A percentile compares a stretch with the other conserved stretches of the same genome.
phyloP scores from a whole-genome alignment of 495 filamentous ascomycete species.

The Pseudevernia furfuracea region DNA sequence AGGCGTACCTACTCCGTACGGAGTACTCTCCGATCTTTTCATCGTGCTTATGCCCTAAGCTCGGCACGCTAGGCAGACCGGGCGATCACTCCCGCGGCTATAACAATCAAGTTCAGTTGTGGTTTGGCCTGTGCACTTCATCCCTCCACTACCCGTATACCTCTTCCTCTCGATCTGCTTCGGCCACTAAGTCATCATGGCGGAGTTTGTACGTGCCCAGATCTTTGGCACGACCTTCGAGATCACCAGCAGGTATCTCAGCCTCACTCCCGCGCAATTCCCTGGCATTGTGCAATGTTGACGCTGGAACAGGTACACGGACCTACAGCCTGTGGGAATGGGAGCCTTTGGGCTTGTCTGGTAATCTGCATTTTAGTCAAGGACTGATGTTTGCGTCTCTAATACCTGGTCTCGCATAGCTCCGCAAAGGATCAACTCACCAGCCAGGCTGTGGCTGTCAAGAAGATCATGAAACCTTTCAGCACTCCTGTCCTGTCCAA shows the following conservation, averaged over 20 bases:
- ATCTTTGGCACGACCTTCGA: conserved; percentile 99
- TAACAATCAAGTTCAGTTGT: conserved; percentile 13
- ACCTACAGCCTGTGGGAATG: conserved; percentile 98
- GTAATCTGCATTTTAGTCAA: conserved; percentile 43
- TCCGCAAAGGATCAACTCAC: conserved; percentile 97
- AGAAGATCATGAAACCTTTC: conserved; percentile 99
- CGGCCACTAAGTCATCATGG: conserved; percentile 52
- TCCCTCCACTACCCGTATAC: background rate
- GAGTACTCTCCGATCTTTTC: no score
- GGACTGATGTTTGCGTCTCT: conserved; percentile 18
- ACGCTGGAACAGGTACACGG: conserved; percentile 67
- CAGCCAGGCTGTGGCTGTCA: conserved; percentile 87
- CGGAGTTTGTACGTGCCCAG: conserved; percentile 97
- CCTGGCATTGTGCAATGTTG: conserved; percentile 17
- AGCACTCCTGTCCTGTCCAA: conserved; percentile 96
- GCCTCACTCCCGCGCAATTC: conserved; percentile 16
- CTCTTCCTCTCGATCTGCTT: background rate
- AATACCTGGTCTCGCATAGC: conserved; percentile 41
- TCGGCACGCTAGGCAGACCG: conserved; percentile 9
- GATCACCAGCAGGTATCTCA: conserved; percentile 84
- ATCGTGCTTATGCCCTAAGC: background rate
- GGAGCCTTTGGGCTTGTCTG: conserved; percentile 97
- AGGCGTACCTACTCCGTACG: no score
- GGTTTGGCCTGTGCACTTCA: background rate
- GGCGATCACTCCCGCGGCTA: conserved; percentile 16